phyloP scores from a whole-genome alignment of 2,329 filamentous ascomycete species.

The Basipetospora chlamydospora region DNA sequence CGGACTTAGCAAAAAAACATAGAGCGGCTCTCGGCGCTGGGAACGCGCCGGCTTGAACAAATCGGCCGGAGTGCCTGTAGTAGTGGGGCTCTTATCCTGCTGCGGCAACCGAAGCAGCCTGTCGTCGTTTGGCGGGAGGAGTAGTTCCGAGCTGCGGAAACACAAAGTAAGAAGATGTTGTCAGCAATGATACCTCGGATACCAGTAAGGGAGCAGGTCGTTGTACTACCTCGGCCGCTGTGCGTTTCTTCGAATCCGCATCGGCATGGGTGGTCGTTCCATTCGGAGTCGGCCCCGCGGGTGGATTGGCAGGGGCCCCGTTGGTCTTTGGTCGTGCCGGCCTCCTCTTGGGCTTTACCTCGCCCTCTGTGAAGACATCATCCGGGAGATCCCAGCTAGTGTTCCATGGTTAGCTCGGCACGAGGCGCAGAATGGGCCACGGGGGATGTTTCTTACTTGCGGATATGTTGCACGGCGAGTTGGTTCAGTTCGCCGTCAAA shows the following conservation, averaged over 20 bases:
- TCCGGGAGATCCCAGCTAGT: conserved; percentile 71
- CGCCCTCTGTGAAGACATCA: conserved; percentile 74
- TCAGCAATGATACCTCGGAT: too few relatives aligned
- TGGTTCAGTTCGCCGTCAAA: conserved; percentile 65
- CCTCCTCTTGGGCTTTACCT: conserved; percentile 45
- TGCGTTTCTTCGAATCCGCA: conserved; percentile 31
- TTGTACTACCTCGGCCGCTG: conserved; percentile 33
- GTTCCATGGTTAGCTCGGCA: neutral
- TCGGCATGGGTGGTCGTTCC: conserved; percentile 21
- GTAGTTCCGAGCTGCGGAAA: conserved; percentile 1
- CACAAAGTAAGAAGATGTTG: neutral
- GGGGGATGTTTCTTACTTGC: conserved; percentile 61
- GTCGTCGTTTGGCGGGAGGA: conserved; percentile 17
- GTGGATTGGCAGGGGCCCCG: neutral
- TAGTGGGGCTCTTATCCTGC: conserved; percentile 17
- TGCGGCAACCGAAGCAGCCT: conserved; percentile 25
- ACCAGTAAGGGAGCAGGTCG: too few relatives aligned
- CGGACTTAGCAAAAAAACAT: too few relatives aligned
- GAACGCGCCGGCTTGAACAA: too few relatives aligned
- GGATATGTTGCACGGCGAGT: conserved; percentile 67
- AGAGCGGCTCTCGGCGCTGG: too few relatives aligned
- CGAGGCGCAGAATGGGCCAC: conserved; percentile 11
- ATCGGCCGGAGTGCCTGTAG: too few relatives aligned
- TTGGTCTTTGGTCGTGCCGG: neutral
- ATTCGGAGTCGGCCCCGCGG: neutral